Evolutionary conservation across 257 asterid genomes (phyloP).

Genomic region (Oldenlandia corymbosa): DNA sequence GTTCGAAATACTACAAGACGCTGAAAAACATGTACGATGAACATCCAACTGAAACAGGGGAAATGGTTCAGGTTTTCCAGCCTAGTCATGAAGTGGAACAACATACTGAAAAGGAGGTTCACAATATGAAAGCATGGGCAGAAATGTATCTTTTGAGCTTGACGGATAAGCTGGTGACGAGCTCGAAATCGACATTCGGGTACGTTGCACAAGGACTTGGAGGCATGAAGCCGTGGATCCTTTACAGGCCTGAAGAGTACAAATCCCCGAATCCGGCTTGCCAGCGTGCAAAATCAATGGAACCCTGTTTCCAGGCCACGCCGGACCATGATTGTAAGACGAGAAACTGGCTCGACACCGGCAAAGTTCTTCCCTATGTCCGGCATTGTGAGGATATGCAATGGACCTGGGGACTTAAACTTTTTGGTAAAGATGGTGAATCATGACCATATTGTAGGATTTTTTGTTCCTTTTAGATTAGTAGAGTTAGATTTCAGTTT

Average conservation of each 20-base stretch:
- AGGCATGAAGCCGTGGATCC: conserved; percentile 72
- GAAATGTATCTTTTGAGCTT: conserved; percentile 74
- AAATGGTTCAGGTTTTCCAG: conserved; percentile 46
- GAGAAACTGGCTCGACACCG: conserved; percentile 36
- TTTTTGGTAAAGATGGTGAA: conserved; percentile 22
- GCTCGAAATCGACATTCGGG: conserved; percentile 76
- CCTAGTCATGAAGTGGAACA: conserved; percentile 64
- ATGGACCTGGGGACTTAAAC: conserved; percentile 60
- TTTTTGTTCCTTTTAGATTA: too few species aligned
- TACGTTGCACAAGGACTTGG: conserved; percentile 86
- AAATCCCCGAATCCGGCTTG: conserved; percentile 57
- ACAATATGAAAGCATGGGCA: conserved; percentile 67
- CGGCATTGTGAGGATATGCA: conserved; percentile 62
- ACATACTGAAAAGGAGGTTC: conserved; percentile 39
- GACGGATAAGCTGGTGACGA: conserved; percentile 65
- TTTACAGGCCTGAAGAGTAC: conserved; percentile 46
- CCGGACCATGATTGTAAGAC: conserved; percentile 45
- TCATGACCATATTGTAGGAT: background rate
- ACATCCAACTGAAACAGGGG: conserved; percentile 54
- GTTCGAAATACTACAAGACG: conserved; percentile 43
- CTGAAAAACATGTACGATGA: conserved; percentile 52
- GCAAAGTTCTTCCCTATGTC: conserved; percentile 50
- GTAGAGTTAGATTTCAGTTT: too few species aligned
- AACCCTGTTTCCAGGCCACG: conserved; percentile 71
- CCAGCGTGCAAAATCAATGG: conserved; percentile 47